Evolutionary conservation across 73 alveolate genomes (phyloP).

Genomic region (Effrenium voratum): DNA sequence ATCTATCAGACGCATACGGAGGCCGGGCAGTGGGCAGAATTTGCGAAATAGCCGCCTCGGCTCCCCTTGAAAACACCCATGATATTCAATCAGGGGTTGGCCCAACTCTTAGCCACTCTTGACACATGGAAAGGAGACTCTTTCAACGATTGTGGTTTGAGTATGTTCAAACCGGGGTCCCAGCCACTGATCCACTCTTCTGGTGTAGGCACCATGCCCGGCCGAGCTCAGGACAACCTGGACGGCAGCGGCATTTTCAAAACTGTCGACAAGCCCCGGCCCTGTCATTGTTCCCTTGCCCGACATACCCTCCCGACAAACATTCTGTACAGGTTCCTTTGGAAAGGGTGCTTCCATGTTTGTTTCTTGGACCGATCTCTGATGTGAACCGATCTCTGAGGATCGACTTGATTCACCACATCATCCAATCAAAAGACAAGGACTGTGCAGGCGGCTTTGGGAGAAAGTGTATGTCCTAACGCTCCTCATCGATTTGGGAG

Average conservation of each 20-base stretch:
- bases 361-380: background rate
- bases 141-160: too few relatives aligned
- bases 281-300: background rate
- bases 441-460: slow-evolving; percentile 74
- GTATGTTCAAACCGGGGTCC: background rate
- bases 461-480: background rate
- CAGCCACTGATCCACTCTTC: background rate
- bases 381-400: background rate
- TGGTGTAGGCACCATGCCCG: background rate
- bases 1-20: slow-evolving; percentile 86
- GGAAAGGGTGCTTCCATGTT: background rate
- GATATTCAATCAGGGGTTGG: too few relatives aligned
- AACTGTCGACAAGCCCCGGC: slow-evolving; percentile 56
- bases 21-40: background rate
- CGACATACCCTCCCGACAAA: background rate
- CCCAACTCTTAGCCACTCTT: too few relatives aligned
- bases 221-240: slow-evolving; percentile 61
- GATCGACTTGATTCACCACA: slow-evolving; percentile 77
- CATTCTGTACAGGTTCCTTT: background rate
- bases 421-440: slow-evolving; percentile 85
- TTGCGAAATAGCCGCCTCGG: too few relatives aligned
- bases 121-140: too few relatives aligned
- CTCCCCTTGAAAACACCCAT: too few relatives aligned
- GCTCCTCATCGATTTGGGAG: too few relatives aligned
- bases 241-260: slow-evolving; percentile 87